Base-by-base conservation (phyloP, 2,329 filamentous ascomycete species). In the Rhynchosporium agropyri region DNA sequence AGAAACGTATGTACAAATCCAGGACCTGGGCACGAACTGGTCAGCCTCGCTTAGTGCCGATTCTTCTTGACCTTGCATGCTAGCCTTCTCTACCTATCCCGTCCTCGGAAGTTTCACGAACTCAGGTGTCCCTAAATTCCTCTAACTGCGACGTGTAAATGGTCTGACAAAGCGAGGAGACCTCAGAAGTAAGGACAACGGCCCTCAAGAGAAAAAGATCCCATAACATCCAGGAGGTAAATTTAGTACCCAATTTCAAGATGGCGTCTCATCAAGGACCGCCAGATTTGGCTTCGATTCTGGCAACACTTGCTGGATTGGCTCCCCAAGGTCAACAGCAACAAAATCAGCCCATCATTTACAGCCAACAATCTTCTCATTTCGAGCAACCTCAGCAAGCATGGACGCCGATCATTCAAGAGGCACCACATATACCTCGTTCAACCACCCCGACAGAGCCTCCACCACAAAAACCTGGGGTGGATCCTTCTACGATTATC, bases 401-500 rank as follows among this genome's bases (percentile, higher is more conserved):
- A 40, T 58, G 58, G 60, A 13, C 26, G 26, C 20, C 57, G 15
- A 49, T 20, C 36, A 42, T 31, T n/a, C 58, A 61, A 53, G 29
- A 53, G 28, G 20, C 46, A 2, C 53, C 61, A 43, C 33, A n/a
- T 29, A 38, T 54, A 20, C 36, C 55, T 55, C 59, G 43, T 28
- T 65, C 51, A 13, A 58, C 62, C 56, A 65, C 65, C 50, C 54
- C 65, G 46, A 53, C 31, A 26, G 61, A 61, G 33, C 46, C 40
- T 36, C 42, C 54, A 13, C 60, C 57, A 15, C 51, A 42, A 36
- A 65, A 60, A n/a, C 70, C 68, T 26, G 28, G 69, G 9, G 58
- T 74, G 42, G 79, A 82, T 67, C 75, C 81, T 8, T 75, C 80
- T 28, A 77, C 74, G 2, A 83, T 84, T 58, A 80, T 77, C 13